Percentiles rank a stretch among this genome's conserved stretches.
These are phyloP conservation scores for Vicia sativa DNA, from an alignment of 306 rosid species.

Conservation along the genomic window DNA sequence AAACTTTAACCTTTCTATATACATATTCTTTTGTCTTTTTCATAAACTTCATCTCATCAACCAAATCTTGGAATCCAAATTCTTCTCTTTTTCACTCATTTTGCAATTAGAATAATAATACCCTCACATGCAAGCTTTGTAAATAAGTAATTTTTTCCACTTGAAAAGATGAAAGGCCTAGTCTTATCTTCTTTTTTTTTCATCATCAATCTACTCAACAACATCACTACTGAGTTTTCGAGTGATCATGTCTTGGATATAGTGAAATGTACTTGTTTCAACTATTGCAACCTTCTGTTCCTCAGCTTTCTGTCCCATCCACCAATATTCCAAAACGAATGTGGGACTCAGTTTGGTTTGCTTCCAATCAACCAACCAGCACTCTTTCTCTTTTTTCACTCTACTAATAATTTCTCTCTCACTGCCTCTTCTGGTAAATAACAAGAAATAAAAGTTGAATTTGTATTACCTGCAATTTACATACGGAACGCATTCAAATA, in stretches of 20 bases:
- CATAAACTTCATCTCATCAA: slow-evolving; percentile 27
- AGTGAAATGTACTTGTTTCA: slow-evolving; percentile 63
- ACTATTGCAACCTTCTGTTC: slow-evolving; percentile 92
- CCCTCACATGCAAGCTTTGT: background rate
- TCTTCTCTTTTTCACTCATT: slow-evolving; percentile 8
- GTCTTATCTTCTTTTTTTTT: slow-evolving; percentile 50
- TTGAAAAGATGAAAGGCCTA: slow-evolving; percentile 60
- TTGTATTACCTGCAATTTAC: background rate
- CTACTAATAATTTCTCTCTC: slow-evolving; percentile 15
- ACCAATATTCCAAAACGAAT: slow-evolving; percentile 77
- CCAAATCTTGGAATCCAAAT: slow-evolving; percentile 5
- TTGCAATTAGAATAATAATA: slow-evolving; percentile 8
- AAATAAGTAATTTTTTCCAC: slow-evolving; percentile 49
- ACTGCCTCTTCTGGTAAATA: slow-evolving; percentile 50
- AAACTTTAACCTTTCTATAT: background rate
- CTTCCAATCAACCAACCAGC: slow-evolving; percentile 73
- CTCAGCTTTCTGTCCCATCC: slow-evolving; percentile 99
- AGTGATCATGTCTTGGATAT: slow-evolving; percentile 59
- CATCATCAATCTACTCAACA: slow-evolving; percentile 54
- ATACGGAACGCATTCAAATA: background rate
- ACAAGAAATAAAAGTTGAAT: slow-evolving; percentile 36
- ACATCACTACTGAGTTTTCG: slow-evolving; percentile 49
- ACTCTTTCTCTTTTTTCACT: slow-evolving; percentile 37
- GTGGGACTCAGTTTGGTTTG: slow-evolving; percentile 66
- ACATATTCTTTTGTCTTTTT: slow-evolving; percentile 48